phyloP scores from a whole-genome alignment of 495 filamentous ascomycete genomes.

The Neurospora pannonica region DNA sequence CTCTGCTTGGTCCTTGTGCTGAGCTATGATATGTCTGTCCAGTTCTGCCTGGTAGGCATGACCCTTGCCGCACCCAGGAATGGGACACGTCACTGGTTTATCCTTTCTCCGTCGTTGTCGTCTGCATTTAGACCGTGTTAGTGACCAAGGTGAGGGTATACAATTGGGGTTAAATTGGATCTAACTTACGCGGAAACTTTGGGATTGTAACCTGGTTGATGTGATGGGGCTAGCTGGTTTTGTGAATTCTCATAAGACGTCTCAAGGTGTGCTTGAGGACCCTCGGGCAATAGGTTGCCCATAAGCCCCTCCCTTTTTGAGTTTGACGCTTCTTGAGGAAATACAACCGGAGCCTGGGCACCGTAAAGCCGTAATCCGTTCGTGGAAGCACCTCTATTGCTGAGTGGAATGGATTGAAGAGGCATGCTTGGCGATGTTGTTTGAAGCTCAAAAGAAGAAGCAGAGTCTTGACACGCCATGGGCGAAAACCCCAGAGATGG shows the following conservation, averaged over 20 bases:
- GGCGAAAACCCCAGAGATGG: background rate
- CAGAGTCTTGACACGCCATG: background rate
- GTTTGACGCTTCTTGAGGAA: background rate
- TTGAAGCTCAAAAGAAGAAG: background rate
- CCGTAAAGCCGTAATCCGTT: background rate
- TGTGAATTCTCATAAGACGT: background rate
- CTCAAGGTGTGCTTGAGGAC: background rate
- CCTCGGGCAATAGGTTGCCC: background rate
- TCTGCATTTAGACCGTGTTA: background rate
- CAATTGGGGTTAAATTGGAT: too few relatives aligned
- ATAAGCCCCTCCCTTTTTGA: background rate
- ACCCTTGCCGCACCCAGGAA: background rate
- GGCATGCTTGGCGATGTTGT: background rate
- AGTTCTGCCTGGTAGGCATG: background rate
- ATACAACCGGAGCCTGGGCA: background rate
- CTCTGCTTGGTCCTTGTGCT: background rate
- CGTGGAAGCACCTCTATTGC: background rate
- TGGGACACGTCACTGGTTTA: background rate
- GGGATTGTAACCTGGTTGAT: background rate
- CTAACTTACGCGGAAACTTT: background rate
- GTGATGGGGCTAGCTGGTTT: background rate
- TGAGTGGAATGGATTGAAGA: background rate
- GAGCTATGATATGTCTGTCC: background rate
- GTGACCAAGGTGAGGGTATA: background rate
- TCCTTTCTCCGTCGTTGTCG: background rate